These are phyloP conservation scores for Beta macrorhiza DNA, from an alignment of 179 eudicot species.

Conservation along the genomic window DNA sequence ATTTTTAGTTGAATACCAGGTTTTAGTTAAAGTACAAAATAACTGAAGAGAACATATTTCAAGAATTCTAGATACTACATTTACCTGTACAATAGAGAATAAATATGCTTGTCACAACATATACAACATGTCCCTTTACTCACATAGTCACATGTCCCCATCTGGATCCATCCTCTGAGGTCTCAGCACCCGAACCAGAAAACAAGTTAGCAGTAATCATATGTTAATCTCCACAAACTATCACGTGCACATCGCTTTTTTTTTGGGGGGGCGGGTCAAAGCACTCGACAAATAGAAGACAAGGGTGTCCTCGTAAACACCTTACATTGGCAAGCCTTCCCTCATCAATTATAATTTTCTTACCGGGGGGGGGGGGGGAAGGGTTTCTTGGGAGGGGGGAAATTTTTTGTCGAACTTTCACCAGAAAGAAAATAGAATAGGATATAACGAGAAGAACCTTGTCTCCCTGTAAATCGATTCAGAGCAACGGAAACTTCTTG, in stretches of 20 bases:
- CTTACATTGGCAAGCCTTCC: no score
- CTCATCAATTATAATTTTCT: not conserved
- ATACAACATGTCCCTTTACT: conserved; percentile 97
- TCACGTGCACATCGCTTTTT: not conserved
- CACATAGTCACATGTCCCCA: conserved; percentile 87
- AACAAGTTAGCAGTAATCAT: conserved; percentile 5
- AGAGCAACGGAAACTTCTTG: conserved; percentile 99
- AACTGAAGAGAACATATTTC: not conserved
- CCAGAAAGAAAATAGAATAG: not conserved
- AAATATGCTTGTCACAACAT: conserved; percentile 90
- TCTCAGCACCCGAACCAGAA: conserved; percentile 50
- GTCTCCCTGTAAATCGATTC: conserved; percentile 64
- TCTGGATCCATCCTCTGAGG: conserved; percentile 91
- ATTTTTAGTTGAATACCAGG: not conserved
- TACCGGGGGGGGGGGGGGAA: no score
- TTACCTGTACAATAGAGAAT: conserved; percentile 92
- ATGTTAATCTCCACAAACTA: not conserved
- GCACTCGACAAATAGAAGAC: not conserved
- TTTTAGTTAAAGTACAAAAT: not conserved
- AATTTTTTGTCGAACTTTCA: not conserved
- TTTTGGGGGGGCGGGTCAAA: not conserved
- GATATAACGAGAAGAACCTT: conserved; percentile 42
- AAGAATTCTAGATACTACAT: not conserved
- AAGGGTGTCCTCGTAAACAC: not conserved
- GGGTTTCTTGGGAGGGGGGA: not conserved